A percentile compares a stretch with the other conserved stretches of the same genome.
Conservation (phyloP, 768 basidiomycete genomes). For the Leccinellum albellum region DNA sequence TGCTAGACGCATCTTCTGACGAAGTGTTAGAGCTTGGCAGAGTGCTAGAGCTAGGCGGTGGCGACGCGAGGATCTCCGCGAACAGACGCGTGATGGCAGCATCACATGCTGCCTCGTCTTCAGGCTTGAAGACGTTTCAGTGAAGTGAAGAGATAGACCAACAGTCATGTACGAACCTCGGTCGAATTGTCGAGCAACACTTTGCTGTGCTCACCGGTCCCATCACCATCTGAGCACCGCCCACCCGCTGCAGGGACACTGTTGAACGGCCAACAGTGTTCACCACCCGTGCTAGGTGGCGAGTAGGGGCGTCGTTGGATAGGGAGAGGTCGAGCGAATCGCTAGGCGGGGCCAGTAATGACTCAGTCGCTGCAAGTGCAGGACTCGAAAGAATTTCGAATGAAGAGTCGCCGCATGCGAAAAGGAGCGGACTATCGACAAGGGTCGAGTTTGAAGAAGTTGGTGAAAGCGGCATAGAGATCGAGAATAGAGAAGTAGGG, state of each 20-base stretch:
- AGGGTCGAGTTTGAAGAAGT: conserved; percentile 41
- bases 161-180: conserved; percentile 31
- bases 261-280: conserved; percentile 52
- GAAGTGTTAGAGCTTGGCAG: conserved; percentile 31
- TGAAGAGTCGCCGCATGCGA: conserved; percentile 21
- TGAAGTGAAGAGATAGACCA: conserved; percentile 19
- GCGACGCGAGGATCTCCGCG: conserved; percentile 34
- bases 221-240: conserved; percentile 34
- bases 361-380: conserved; percentile 32
- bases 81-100: conserved; percentile 31
- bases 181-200: conserved; percentile 21
- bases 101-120: conserved; percentile 54
- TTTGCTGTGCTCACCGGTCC: conserved; percentile 17
- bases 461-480: conserved; percentile 39
- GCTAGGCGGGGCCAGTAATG: conserved; percentile 22
- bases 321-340: conserved; percentile 32
- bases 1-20: conserved; percentile 28
- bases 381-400: conserved; percentile 37
- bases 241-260: conserved; percentile 96
- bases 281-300: conserved; percentile 99
- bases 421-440: conserved; percentile 29
- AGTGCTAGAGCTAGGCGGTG: conserved; percentile 29
- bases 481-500: conserved; percentile 29
- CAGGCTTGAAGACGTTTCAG: conserved; percentile 26
- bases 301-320: conserved; percentile 61